Base-by-base conservation (phyloP, 2,329 filamentous ascomycete species). In the Chaetomiaceae sp. region DNA sequence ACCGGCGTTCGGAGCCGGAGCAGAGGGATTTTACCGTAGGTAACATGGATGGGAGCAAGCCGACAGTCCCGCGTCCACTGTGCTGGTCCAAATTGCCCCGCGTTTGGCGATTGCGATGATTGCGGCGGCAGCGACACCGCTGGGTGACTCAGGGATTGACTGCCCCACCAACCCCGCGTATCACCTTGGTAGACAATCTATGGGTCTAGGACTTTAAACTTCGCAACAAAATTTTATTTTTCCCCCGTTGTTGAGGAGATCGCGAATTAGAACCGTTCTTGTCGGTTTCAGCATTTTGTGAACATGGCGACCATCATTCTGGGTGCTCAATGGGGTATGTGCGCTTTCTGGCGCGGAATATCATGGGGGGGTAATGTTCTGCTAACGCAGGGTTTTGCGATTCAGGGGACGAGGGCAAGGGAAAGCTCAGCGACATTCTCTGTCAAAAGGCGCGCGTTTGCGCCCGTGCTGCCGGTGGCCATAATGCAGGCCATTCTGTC, bases 401-500 rank as follows among this genome's bases (percentile, higher is more conserved):
- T 20, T 18, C n/a, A 55, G 61, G 63, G 25, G 63, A 66, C 47
- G 64, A 66, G 54, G 64, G 65, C 45, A 65, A 64, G 56, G 80
- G 80, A 58, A 83, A 83, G 68, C 77, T 83, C 58, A 79, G 79
- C 64, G 80, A 80, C 61, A 77, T 79, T 58, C 74, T 79, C 57
- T 74, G 73, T 64, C 71, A 75, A 53, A 71, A 75, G 57, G 73
- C 75, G 40, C 71, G 78, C 60, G 69, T 83, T 60, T 82, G 79
- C 71, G 80, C 79, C 62, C 74, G 79, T 60, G 78, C 78, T 50
- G 75, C 79, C 60, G 80, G 80, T 51, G 81, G 81, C 47, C 81
- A 84, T 69, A 84, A 84, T 69, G 81, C 80, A 10, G 77, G 77
- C 25, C 76, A 79, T 61, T 79, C 76, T 27, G 72, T 73, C 53